phyloP scores from a whole-genome alignment of 768 basidiomycete genomes.

The Collybia sp. region DNA sequence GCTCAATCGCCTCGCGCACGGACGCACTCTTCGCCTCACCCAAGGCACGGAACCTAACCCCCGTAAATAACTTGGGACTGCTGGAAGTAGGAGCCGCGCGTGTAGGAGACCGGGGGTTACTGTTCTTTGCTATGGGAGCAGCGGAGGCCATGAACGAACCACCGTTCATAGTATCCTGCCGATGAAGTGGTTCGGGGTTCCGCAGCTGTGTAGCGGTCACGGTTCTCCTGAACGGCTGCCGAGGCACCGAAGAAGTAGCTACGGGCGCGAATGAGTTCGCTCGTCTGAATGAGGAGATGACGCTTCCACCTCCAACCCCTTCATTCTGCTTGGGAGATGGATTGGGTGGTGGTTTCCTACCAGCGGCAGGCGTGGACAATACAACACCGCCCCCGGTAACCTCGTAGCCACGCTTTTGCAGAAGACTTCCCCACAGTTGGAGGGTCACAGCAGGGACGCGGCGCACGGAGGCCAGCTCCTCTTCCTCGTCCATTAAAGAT shows the following conservation, averaged over 20 bases:
- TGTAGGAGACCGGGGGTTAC: too few species aligned
- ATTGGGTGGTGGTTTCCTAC: constrained; percentile 8
- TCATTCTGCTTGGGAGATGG: constrained; percentile 9
- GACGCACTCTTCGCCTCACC: constrained; percentile 61
- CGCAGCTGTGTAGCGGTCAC: constrained; percentile 7
- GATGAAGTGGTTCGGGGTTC: constrained; percentile 6
- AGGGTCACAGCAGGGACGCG: constrained; percentile 60
- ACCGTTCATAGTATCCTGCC: constrained; percentile 12
- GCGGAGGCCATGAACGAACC: constrained; percentile 10
- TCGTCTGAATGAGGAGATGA: constrained; percentile 59
- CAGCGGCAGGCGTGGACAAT: constrained; percentile 16
- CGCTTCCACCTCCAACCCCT: constrained; percentile 22
- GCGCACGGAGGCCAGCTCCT: constrained; percentile 50
- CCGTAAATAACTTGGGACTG: constrained; percentile 42
- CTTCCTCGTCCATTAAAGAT: constrained; percentile 35
- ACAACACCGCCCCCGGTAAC: constrained; percentile 54
- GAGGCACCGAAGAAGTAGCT: constrained; percentile 16
- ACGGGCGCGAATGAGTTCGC: constrained; percentile 60
- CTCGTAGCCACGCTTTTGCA: constrained; percentile 64
- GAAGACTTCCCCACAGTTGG: constrained; percentile 67
- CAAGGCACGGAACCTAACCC: constrained; percentile 51
- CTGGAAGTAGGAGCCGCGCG: too few species aligned
- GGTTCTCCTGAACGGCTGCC: constrained; percentile 44
- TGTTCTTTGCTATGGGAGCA: not conserved
- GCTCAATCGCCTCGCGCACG: constrained; percentile 59